Evolutionary conservation across 2,329 filamentous ascomycete species (phyloP), one percentile per base, ranked within the genome.

Genomic region (Beauveria rudraprayagi): DNA sequence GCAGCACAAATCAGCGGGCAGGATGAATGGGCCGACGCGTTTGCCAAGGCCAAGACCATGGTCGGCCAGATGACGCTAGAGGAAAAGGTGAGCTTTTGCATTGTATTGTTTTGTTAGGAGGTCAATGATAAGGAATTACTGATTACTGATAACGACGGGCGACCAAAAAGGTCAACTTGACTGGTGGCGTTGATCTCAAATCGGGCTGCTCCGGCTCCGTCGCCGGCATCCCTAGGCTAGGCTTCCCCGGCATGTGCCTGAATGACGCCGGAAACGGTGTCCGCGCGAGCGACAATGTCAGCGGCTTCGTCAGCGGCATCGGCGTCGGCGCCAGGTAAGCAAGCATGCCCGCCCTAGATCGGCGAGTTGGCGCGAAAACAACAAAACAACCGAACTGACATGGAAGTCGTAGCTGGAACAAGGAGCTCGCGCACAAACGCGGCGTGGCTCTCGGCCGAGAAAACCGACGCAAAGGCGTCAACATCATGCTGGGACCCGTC

Each of bases 401-500:
- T 74, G 34, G 65, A 2, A 5, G n/a, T 26, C 74, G 72, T 5
- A 83, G 83, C 66, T 81, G 81, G 71, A 84, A 76, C 66, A 83
- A 89, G 65, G 46, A 55, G 3, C 51, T 62, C 7, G 37, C 61
- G 6, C 44, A 14, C 7, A 50, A 34, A 30, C 55, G 61, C 14
- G 61, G 61, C 16, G 41, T 43, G n/a, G 57, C 53, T 8, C 41
- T 61, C n/a, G 52, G 61, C 19, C 57, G 56, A 28, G 56, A 61
- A 28, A 46, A 48, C 17, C 37, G 53, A 22, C 51, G 53, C n/a
- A 62, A 62, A 19, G n/a, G 14, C 71, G 80, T 87, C 48, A 89
- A 91, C 67, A 79, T 91, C 37, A 83, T 86, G 51, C 78, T 92
- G 11, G 89, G 89, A 0, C 89, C 89, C 0, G 80, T 81, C 8